These are phyloP conservation scores for Pelargonium citronellum DNA, from an alignment of 441 rosid genomes.

Conservation along the genomic window DNA sequence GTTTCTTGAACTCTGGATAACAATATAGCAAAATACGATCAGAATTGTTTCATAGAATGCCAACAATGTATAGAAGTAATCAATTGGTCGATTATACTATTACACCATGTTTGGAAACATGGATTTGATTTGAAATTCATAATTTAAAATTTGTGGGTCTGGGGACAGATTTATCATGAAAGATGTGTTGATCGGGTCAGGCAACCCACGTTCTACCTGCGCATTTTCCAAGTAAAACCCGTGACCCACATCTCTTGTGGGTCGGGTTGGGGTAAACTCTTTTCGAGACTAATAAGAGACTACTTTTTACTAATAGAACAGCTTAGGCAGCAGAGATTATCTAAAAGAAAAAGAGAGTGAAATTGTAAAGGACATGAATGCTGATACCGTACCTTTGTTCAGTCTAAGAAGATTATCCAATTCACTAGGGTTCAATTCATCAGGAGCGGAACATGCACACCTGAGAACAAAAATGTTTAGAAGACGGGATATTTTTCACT, in stretches of 20 bases:
- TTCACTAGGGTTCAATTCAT: conserved; percentile 53
- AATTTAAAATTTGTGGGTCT: too few relatives aligned
- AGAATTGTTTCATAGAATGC: not conserved
- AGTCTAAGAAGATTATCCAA: conserved; percentile 50
- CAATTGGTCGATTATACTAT: not conserved
- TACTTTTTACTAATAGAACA: not conserved
- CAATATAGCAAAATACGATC: conserved; percentile 4
- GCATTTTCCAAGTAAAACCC: too few relatives aligned
- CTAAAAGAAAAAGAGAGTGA: not conserved
- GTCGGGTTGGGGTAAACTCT: not conserved
- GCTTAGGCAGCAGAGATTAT: not conserved
- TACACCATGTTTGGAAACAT: too few relatives aligned
- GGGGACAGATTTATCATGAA: too few relatives aligned
- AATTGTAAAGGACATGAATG: not conserved
- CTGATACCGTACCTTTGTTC: conserved; percentile 39
- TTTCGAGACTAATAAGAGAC: not conserved
- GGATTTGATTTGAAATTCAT: too few relatives aligned
- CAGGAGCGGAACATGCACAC: conserved; percentile 60
- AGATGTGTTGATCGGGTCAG: too few relatives aligned
- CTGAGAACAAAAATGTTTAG: conserved; percentile 27
- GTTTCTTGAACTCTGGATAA: conserved; percentile 47
- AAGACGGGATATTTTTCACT: not conserved
- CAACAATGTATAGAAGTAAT: not conserved
- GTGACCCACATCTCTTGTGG: too few relatives aligned
- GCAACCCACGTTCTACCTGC: too few relatives aligned